These are phyloP conservation scores for Pythium periplocum DNA, from an alignment of 352 stramenopile species.

Conservation along the genomic window DNA sequence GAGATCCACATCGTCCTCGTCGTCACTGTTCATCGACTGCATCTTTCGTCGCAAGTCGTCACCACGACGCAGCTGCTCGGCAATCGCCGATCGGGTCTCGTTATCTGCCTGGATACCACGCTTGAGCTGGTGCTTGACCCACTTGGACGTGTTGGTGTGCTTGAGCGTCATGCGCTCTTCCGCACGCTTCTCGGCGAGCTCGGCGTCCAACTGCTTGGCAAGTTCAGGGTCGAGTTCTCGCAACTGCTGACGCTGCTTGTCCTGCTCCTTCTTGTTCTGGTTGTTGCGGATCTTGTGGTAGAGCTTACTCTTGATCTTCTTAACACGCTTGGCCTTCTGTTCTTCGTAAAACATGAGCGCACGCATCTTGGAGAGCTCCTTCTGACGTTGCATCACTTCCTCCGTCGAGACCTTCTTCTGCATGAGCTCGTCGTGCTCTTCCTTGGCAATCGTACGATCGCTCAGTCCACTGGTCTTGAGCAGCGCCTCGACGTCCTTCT, in stretches of 20 bases:
- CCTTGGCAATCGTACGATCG: constrained; percentile 41
- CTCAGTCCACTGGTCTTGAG: constrained; percentile 57
- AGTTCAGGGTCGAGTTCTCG: constrained; percentile 73
- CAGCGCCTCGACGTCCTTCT: constrained; percentile 74
- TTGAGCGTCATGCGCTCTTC: constrained; percentile 97
- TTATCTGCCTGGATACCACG: constrained; percentile 89
- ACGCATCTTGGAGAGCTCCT: constrained; percentile 94
- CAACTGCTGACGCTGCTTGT: constrained; percentile 82
- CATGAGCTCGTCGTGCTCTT: constrained; percentile 68
- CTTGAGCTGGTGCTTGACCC: constrained; percentile 93
- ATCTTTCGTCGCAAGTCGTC: constrained; percentile 95
- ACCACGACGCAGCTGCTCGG: constrained; percentile 81
- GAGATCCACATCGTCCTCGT: constrained; percentile 42
- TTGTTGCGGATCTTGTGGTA: constrained; percentile 98
- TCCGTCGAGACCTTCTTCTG: constrained; percentile 64
- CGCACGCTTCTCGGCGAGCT: constrained; percentile 89
- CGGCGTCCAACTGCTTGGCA: constrained; percentile 67
- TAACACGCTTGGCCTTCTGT: constrained; percentile 96
- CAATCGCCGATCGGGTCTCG: constrained; percentile 88
- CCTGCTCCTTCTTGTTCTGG: constrained; percentile 82
- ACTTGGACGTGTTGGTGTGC: constrained; percentile 98
- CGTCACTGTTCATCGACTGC: constrained; percentile 59
- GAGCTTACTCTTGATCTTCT: constrained; percentile 99
- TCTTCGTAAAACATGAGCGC: constrained; percentile 99
- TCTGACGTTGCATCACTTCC: constrained; percentile 84